phyloP scores from a whole-genome alignment of 1,284 basidiomycete genomes.

The Anthracocystis panici-leucophaei region DNA sequence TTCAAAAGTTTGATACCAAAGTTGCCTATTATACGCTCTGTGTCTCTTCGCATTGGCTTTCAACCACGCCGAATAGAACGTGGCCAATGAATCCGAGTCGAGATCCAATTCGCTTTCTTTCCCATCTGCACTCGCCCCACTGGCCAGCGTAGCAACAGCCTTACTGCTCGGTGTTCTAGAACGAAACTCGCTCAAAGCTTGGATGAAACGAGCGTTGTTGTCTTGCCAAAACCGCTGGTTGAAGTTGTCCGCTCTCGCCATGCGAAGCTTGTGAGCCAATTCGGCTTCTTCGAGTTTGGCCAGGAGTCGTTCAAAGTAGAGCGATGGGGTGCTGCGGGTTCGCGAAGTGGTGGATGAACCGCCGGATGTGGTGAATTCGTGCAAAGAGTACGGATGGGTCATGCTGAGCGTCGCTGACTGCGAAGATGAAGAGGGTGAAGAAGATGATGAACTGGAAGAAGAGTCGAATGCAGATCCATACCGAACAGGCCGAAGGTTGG shows the following conservation, averaged over 20 bases:
- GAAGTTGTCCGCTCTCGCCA: slow-evolving; percentile 59
- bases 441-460: slow-evolving; percentile 5
- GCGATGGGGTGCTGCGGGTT: slow-evolving; percentile 19
- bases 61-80: slow-evolving; percentile 67
- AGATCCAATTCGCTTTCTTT: slow-evolving; percentile 34
- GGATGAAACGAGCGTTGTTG: slow-evolving; percentile 64
- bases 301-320: slow-evolving; percentile 51
- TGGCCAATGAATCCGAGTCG: slow-evolving; percentile 50
- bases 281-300: slow-evolving; percentile 59
- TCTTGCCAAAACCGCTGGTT: slow-evolving; percentile 69
- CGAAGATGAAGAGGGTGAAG: slow-evolving; percentile 9
- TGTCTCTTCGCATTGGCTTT: slow-evolving; percentile 56
- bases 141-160: slow-evolving; percentile 29
- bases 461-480: slow-evolving; percentile 57
- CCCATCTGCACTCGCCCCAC: neutral
- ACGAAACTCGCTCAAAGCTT: slow-evolving; percentile 50
- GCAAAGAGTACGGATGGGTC: slow-evolving; percentile 64
- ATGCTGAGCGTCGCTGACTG: slow-evolving; percentile 20
- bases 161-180: slow-evolving; percentile 38
- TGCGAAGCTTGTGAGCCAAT: slow-evolving; percentile 57
- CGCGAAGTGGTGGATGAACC: slow-evolving; percentile 9
- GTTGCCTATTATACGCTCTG: slow-evolving; percentile 61
- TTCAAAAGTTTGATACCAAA: slow-evolving; percentile 57
- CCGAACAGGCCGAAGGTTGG: slow-evolving; percentile 64
- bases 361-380: slow-evolving; percentile 55